Base-by-base conservation (phyloP, 2,329 filamentous ascomycete species). In the Emmonsiellopsis sp. region DNA sequence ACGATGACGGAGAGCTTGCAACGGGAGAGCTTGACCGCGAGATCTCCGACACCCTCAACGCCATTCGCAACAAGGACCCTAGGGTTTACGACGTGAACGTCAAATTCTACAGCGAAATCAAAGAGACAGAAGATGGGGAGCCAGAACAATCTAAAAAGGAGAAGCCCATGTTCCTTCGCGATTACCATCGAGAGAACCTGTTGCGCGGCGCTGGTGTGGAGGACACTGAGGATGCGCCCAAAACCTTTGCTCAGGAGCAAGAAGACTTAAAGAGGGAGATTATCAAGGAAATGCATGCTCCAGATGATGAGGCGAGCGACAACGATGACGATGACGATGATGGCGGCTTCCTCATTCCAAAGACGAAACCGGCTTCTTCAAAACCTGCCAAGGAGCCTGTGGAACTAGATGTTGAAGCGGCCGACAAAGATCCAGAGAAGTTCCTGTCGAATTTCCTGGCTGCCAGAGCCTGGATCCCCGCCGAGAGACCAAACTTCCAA, bases 371-470 rank as follows among this genome's bases (percentile, higher is more conserved):
- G 56, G 63, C 60, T 50, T 65, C 53, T 56, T 58, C 11, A 58
- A 58, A 31, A 57, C 56, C 13, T 57, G 58, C 9, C 21, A 74
- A 69, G 13, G 65, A 76, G 52, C 77, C 79, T 40, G 65, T 84
- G 5, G 77, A 88, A 53, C 63, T 80, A 10, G 86, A 93, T 61
- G 75, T 95, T 43, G 77, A 82, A 47, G 80, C 81, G 55, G 90
- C 93, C 39, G 87, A 95, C 63, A 87, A 88, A 68, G 85, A 98
- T 65, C 93, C 92, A 0, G 92, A 97, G 65, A 86, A 81, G 0
- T 98, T 89, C 68, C 75, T 98, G n/a, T 92, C 88, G 52, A 95
- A 96, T 69, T 98, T 95, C 73, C 82, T 98, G 80, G 81, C 86
- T n/a, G 81, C 91, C 6, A 84, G 91, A 55, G 92, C 91, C 13